These are phyloP conservation scores for Spencermartinsiella ligniputridi DNA, from an alignment of 1,139 yeast genomes.

Conservation along the genomic window DNA sequence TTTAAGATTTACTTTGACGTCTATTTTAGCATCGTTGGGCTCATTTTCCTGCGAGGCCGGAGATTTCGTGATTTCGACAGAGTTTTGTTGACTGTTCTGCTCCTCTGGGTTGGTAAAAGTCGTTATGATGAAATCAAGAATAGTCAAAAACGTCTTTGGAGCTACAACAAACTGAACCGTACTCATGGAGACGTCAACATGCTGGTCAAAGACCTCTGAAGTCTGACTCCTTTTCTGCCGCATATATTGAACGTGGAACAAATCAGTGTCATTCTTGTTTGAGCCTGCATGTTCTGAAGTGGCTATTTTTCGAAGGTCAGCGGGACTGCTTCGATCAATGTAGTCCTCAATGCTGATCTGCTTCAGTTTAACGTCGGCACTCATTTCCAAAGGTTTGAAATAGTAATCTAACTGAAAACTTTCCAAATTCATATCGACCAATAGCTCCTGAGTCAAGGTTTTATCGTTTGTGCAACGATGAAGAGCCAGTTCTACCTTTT, in stretches of 20 bases:
- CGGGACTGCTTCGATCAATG: slow-evolving; percentile 58
- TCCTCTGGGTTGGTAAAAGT: slow-evolving; percentile 75
- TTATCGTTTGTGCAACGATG: slow-evolving; percentile 62
- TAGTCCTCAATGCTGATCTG: slow-evolving; percentile 72
- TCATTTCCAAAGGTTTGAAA: slow-evolving; percentile 59
- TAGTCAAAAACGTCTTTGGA: slow-evolving; percentile 70
- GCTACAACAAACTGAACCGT: slow-evolving; percentile 74
- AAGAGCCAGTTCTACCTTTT: slow-evolving; percentile 56
- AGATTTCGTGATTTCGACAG: slow-evolving; percentile 5
- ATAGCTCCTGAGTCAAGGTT: slow-evolving; percentile 58
- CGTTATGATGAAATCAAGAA: slow-evolving; percentile 75
- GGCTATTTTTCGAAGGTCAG: slow-evolving; percentile 63
- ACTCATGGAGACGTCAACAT: slow-evolving; percentile 68
- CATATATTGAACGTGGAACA: slow-evolving; percentile 58
- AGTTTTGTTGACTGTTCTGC: slow-evolving; percentile 4
- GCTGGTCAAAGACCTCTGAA: slow-evolving; percentile 62
- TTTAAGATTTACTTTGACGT: slow-evolving; percentile 63
- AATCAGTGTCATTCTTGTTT: slow-evolving; percentile 34
- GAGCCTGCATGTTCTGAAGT: slow-evolving; percentile 44
- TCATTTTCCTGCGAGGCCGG: slow-evolving; percentile 2
- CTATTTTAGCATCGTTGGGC: slow-evolving; percentile 64
- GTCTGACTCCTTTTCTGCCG: slow-evolving; percentile 28
- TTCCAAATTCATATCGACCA: slow-evolving; percentile 72
- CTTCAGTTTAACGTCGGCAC: slow-evolving; percentile 57
- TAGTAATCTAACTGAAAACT: slow-evolving; percentile 55